Percentiles rank a stretch among this genome's conserved stretches.
These are phyloP conservation scores for Amanita thiersii DNA, from an alignment of 768 basidiomycete genomes.

Conservation along the genomic window DNA sequence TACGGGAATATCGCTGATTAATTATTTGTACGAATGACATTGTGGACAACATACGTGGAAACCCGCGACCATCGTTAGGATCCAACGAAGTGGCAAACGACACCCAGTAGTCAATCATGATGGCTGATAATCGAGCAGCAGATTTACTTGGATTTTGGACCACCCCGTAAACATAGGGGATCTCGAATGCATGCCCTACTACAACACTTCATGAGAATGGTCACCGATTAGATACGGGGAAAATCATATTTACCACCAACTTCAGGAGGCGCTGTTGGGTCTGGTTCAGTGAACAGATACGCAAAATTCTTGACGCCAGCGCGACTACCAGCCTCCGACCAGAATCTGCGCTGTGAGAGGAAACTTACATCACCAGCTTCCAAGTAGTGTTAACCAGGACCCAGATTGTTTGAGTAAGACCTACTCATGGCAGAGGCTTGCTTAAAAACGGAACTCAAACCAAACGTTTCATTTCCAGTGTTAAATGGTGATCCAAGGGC, in stretches of 20 bases:
- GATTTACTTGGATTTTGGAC: conserved; percentile 12
- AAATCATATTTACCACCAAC: conserved; percentile 10
- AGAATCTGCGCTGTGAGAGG: conserved; percentile 24
- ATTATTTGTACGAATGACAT: background rate
- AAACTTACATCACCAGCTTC: conserved; percentile 27
- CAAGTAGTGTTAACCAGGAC: background rate
- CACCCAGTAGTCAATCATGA: conserved; percentile 38
- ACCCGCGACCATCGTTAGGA: conserved; percentile 35
- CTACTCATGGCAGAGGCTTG: conserved; percentile 24
- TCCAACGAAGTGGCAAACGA: conserved; percentile 35
- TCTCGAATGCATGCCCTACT: conserved; percentile 24
- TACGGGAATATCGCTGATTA: background rate
- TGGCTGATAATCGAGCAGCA: conserved; percentile 18
- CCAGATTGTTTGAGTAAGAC: background rate
- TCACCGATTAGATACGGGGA: background rate
- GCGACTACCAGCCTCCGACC: conserved; percentile 23
- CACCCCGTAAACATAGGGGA: conserved; percentile 22
- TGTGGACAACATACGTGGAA: conserved; percentile 17
- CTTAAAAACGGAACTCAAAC: conserved; percentile 29
- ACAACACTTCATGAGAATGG: background rate
- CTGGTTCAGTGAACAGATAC: conserved; percentile 31
- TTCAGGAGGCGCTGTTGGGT: conserved; percentile 10
- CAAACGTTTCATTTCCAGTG: conserved; percentile 37
- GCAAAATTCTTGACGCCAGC: conserved; percentile 24
- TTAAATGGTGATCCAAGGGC: conserved; percentile 34